These are phyloP conservation scores for Ascochyta clinopodiicola DNA, from an alignment of 2,329 filamentous ascomycete genomes.

Conservation along the genomic window DNA sequence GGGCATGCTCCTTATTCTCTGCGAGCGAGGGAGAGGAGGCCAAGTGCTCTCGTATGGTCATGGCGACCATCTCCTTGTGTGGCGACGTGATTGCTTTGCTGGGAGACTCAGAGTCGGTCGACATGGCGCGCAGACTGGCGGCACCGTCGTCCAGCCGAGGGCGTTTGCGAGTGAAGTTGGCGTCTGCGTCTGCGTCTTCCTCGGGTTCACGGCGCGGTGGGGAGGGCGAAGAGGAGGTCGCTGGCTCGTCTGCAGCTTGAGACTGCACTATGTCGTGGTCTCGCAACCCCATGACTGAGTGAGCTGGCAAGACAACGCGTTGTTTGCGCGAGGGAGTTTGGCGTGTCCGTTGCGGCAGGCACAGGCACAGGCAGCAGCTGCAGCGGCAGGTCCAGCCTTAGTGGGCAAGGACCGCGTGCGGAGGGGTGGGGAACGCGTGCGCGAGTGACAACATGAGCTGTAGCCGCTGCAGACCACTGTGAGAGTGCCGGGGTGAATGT, in stretches of 20 bases:
- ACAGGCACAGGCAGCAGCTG: conserved; percentile 38
- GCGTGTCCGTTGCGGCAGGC: conserved; percentile 25
- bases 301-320: conserved; percentile 11
- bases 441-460: conserved; percentile 37
- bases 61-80: conserved; percentile 41
- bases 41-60: conserved; percentile 49
- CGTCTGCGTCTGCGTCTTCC: conserved; percentile 55
- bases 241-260: conserved; percentile 39
- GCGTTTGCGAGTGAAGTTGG: conserved; percentile 55
- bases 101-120: conserved; percentile 30
- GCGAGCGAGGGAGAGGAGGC: conserved; percentile 34
- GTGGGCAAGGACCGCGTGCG: conserved; percentile 30
- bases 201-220: conserved; percentile 52
- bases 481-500: conserved; percentile 5
- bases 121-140: conserved; percentile 40
- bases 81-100: conserved; percentile 21
- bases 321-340: conserved; percentile 25
- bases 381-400: conserved; percentile 30
- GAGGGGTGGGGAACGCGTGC: conserved; percentile 21
- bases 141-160: conserved; percentile 51
- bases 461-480: conserved; percentile 10
- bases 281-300: conserved; percentile 43
- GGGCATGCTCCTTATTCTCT: conserved; percentile 22
- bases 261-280: conserved; percentile 45
- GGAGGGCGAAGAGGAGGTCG: conserved; percentile 33